These are phyloP conservation scores for Ulvella scutata DNA, from an alignment of 139 green algal genomes.

Conservation along the genomic window DNA sequence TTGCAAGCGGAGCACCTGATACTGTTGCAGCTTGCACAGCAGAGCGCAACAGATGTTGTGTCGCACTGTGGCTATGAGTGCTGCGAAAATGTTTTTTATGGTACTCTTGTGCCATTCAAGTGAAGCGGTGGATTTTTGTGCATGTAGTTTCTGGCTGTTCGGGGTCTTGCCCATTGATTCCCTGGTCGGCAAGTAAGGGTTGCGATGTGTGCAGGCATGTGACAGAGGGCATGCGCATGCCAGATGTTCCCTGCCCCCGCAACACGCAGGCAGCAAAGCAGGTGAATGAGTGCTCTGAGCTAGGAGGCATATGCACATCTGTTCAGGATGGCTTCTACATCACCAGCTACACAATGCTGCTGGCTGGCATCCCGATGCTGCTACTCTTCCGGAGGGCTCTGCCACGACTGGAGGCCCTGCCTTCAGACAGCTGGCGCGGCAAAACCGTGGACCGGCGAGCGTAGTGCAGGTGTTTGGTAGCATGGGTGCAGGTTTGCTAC, in stretches of 20 bases:
- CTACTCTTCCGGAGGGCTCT: neutral
- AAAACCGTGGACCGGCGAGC: neutral
- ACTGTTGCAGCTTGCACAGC: neutral
- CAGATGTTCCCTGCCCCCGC: neutral
- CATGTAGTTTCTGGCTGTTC: too few species aligned
- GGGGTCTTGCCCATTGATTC: too few species aligned
- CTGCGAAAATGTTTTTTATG: too few species aligned
- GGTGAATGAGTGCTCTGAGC: neutral
- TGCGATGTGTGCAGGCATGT: too few species aligned
- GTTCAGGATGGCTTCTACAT: neutral
- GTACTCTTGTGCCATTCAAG: too few species aligned
- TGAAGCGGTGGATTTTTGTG: too few species aligned
- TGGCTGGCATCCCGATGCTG: neutral
- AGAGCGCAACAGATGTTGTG: too few species aligned
- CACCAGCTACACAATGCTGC: neutral
- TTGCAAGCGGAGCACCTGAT: neutral
- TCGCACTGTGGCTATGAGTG: too few species aligned
- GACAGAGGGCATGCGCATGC: too few species aligned
- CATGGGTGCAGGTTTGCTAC: neutral
- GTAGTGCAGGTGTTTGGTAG: neutral
- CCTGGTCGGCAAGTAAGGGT: too few species aligned
- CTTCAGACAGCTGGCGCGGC: neutral
- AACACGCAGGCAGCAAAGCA: neutral
- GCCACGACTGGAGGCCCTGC: neutral
- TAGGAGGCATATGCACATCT: neutral